These are phyloP conservation scores for Vitis rotundifolia DNA, from an alignment of 164 flowering plant genomes.

Conservation along the genomic window DNA sequence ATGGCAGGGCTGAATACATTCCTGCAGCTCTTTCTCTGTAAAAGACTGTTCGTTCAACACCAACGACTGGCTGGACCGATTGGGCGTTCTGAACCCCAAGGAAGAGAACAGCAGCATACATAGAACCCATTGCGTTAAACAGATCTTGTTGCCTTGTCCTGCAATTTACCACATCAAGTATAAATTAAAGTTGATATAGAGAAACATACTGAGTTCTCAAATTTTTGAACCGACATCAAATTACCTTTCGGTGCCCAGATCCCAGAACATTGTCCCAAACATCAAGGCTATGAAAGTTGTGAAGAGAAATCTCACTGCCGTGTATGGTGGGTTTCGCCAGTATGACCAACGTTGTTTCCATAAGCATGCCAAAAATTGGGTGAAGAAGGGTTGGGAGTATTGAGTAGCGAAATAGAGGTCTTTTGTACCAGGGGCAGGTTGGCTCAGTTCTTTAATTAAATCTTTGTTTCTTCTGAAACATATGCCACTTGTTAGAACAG, in stretches of 20 bases:
- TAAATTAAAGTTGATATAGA: not conserved
- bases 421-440: conserved; percentile 32
- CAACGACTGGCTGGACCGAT: conserved; percentile 37
- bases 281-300: conserved; percentile 41
- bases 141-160: conserved; percentile 37
- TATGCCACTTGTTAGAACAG: not conserved
- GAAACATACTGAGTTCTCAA: not conserved
- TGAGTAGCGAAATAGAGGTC: conserved; percentile 46
- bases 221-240: not conserved
- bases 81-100: conserved; percentile 28
- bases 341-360: conserved; percentile 76
- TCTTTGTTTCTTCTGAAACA: conserved; percentile 41
- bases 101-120: conserved; percentile 43
- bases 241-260: conserved; percentile 48
- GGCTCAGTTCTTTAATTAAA: conserved; percentile 28
- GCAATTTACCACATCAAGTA: not conserved
- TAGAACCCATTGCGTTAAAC: conserved; percentile 53
- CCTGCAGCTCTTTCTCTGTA: conserved; percentile 50
- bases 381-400: conserved; percentile 42
- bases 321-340: conserved; percentile 70
- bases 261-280: conserved; percentile 60
- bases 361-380: conserved; percentile 53
- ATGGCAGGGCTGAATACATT: conserved; percentile 40
- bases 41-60: conserved; percentile 37
- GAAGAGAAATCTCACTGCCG: conserved; percentile 46